Conservation (phyloP, 371 early-diverging fungal species). For the Sporodiniella umbellata region DNA sequence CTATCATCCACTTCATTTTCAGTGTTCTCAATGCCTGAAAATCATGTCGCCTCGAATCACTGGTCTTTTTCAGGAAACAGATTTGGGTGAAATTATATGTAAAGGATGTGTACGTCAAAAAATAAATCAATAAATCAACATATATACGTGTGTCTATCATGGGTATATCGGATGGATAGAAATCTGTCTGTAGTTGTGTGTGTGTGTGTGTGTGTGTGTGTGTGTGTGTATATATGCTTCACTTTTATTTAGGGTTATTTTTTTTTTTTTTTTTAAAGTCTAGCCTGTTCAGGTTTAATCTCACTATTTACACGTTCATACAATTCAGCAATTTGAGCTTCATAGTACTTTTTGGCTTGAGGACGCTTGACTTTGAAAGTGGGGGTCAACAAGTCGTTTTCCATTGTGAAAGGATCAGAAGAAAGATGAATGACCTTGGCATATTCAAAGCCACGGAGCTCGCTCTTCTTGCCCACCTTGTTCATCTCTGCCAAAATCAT, state of each 20-base stretch:
- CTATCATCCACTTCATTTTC: conserved; percentile 56
- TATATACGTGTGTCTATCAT: neutral
- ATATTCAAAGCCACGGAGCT: conserved; percentile 58
- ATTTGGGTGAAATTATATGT: conserved; percentile 13
- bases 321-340: conserved; percentile 56
- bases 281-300: conserved; percentile 19
- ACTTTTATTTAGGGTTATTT: too few species aligned
- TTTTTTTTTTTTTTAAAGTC: conserved; percentile 13
- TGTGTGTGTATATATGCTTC: too few species aligned
- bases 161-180: too few species aligned
- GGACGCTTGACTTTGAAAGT: conserved; percentile 79
- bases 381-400: conserved; percentile 60
- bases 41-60: conserved; percentile 22
- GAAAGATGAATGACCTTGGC: conserved; percentile 53
- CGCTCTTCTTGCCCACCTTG: conserved; percentile 52
- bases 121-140: neutral
- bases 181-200: too few species aligned
- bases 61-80: conserved; percentile 15
- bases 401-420: conserved; percentile 52
- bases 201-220: too few species aligned
- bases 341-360: conserved; percentile 66
- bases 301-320: conserved; percentile 41
- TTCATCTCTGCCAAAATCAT: conserved; percentile 61
- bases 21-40: conserved; percentile 47
- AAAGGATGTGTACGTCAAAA: conserved; percentile 16